These are phyloP conservation scores for Mortierella sp. DNA, from an alignment of 371 early-diverging fungal genomes.

Conservation along the genomic window DNA sequence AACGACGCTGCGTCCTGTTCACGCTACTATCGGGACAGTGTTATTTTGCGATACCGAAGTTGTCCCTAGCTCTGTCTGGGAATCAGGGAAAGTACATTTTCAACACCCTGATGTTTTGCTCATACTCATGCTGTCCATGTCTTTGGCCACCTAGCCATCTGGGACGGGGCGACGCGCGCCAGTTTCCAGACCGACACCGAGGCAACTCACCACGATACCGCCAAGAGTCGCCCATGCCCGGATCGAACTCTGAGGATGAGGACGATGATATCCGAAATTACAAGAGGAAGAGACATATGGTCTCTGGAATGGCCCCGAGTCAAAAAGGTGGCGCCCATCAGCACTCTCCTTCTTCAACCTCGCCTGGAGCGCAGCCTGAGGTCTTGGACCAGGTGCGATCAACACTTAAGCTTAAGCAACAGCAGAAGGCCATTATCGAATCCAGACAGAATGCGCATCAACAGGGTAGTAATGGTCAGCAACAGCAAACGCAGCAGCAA, in stretches of 20 bases:
- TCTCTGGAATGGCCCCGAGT: conserved; percentile 8
- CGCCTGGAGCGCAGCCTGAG: conserved; percentile 48
- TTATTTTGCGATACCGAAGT: too few relatives aligned
- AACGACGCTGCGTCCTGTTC: too few relatives aligned
- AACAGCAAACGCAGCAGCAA: conserved; percentile 13
- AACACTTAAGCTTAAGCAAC: conserved; percentile 60
- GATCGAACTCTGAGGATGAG: conserved; percentile 52
- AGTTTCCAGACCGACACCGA: conserved; percentile 22
- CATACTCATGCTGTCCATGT: not conserved
- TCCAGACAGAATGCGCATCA: conserved; percentile 38
- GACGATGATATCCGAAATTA: conserved; percentile 48
- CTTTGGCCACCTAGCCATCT: conserved; percentile 8
- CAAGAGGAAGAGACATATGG: conserved; percentile 43
- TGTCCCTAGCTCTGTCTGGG: too few relatives aligned
- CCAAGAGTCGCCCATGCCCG: conserved; percentile 52
- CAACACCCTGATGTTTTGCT: too few relatives aligned
- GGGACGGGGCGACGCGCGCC: conserved; percentile 22
- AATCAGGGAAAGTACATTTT: too few relatives aligned
- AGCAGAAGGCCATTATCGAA: conserved; percentile 67
- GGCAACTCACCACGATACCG: conserved; percentile 40
- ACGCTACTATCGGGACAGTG: too few relatives aligned
- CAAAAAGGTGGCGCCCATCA: conserved; percentile 20
- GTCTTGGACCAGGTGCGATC: conserved; percentile 61
- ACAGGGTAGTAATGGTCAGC: conserved; percentile 12
- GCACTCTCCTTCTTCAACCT: conserved; percentile 38